Percentiles rank a stretch among this genome's conserved stretches.
Conservation (phyloP, 805 yeast genomes). For the Monosporozyma servazzii region DNA sequence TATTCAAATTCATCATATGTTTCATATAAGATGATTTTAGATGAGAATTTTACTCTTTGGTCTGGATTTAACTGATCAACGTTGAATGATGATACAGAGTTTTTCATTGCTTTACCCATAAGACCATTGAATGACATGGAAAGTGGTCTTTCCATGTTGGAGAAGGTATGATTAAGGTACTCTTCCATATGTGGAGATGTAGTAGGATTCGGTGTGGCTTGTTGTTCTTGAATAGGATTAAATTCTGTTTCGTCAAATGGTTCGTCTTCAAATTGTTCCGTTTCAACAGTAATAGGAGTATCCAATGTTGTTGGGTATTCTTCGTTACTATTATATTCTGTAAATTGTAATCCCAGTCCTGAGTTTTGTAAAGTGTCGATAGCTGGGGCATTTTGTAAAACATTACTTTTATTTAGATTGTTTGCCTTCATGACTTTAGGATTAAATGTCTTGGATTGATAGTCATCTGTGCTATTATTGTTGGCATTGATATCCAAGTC, state of each 20-base stretch:
- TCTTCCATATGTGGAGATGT: slow-evolving; percentile 6
- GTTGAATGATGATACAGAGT: slow-evolving; percentile 14
- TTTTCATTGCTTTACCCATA: slow-evolving; percentile 47
- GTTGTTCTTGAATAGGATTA: not conserved
- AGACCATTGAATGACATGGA: slow-evolving; percentile 54
- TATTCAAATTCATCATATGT: slow-evolving; percentile 78
- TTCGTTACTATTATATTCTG: slow-evolving; percentile 3
- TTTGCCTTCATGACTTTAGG: not conserved
- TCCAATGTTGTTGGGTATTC: not conserved
- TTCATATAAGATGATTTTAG: slow-evolving; percentile 74
- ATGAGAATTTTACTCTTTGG: slow-evolving; percentile 44
- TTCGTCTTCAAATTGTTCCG: slow-evolving; percentile 21
- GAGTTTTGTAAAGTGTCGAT: not conserved
- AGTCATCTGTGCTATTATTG: not conserved
- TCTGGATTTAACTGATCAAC: not conserved
- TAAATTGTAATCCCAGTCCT: not conserved
- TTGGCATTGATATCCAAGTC: slow-evolving; percentile 23
- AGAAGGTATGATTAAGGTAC: slow-evolving; percentile 1
- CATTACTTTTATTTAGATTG: not conserved
- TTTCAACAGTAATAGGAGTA: not conserved
- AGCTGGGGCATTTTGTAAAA: not conserved
- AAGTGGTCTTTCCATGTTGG: slow-evolving; percentile 25
- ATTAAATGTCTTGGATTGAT: slow-evolving; percentile 3
- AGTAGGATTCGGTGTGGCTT: not conserved
- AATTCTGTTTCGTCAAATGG: slow-evolving; percentile 16